Evolutionary conservation across 78 protist genomes (phyloP).

Genomic region (Trichosphaerium sp.): DNA sequence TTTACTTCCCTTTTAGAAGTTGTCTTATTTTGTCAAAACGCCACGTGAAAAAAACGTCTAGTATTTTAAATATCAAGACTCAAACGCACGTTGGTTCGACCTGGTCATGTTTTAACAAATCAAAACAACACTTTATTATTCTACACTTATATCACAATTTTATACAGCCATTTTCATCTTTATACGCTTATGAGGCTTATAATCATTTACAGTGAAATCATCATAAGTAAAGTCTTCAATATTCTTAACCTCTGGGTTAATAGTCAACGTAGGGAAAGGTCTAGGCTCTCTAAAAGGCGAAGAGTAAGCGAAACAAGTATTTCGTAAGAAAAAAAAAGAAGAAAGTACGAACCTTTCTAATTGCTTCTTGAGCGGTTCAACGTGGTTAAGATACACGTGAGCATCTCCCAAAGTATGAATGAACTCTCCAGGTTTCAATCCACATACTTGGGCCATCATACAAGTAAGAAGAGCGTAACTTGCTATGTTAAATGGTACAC

Average conservation of each 20-base stretch:
- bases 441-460: constrained; percentile 59
- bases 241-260: constrained; percentile 1
- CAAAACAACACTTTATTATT: no score
- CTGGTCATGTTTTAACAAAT: no score
- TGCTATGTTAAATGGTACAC: constrained; percentile 93
- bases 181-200: constrained; percentile 48
- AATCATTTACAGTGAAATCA: constrained; percentile 43
- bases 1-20: no score
- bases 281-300: not conserved
- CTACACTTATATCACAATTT: not conserved
- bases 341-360: constrained; percentile 42
- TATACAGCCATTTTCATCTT: constrained; percentile 75
- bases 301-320: not conserved
- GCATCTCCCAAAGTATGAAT: constrained; percentile 79
- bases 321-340: not conserved
- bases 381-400: constrained; percentile 76
- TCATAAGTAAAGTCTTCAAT: constrained; percentile 37
- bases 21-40: no score
- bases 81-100: no score
- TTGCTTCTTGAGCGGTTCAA: constrained; percentile 64
- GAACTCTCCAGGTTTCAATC: constrained; percentile 71
- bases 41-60: no score
- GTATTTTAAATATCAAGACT: no score
- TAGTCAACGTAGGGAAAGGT: constrained; percentile 24
- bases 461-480: constrained; percentile 64